A percentile compares a stretch with the other conserved stretches of the same genome.
Evolutionary conservation across 306 rosid species (phyloP).

Genomic region (Pterocarpus macrocarpus): DNA sequence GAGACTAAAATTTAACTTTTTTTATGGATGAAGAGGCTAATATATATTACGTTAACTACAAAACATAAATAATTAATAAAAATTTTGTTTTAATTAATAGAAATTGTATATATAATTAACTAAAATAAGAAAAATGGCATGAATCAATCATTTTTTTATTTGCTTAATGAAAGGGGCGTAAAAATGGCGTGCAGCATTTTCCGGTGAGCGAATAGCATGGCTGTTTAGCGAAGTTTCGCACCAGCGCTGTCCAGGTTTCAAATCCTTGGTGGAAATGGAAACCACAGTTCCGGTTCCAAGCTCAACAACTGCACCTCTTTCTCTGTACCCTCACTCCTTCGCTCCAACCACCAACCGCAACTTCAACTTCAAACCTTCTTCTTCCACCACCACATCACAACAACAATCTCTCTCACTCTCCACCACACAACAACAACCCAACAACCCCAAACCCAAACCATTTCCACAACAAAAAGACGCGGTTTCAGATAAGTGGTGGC

Average conservation of each 20-base stretch:
- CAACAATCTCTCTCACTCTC: conserved; percentile 49
- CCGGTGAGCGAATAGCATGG: background rate
- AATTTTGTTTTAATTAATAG: too few species aligned
- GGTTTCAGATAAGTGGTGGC: conserved; percentile 52
- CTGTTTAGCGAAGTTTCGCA: background rate
- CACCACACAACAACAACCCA: conserved; percentile 64
- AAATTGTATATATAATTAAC: too few species aligned
- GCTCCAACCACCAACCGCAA: conserved; percentile 38
- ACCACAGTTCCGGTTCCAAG: background rate
- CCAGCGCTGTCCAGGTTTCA: background rate
- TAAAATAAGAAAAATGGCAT: too few species aligned
- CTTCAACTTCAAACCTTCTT: conserved; percentile 47
- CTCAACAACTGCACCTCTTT: conserved; percentile 31
- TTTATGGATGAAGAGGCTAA: too few species aligned
- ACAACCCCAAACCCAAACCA: conserved; percentile 11
- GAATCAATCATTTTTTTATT: too few species aligned
- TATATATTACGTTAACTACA: too few species aligned
- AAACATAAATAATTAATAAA: too few species aligned
- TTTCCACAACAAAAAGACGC: conserved; percentile 20
- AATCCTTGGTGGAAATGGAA: background rate
- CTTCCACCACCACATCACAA: conserved; percentile 45
- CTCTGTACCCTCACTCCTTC: conserved; percentile 47
- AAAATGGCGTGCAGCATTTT: too few species aligned
- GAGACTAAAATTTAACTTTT: too few species aligned
- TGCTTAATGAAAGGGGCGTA: too few species aligned